Conservation (phyloP, 257 asterid species). For the Nicotiana noctiflora region DNA sequence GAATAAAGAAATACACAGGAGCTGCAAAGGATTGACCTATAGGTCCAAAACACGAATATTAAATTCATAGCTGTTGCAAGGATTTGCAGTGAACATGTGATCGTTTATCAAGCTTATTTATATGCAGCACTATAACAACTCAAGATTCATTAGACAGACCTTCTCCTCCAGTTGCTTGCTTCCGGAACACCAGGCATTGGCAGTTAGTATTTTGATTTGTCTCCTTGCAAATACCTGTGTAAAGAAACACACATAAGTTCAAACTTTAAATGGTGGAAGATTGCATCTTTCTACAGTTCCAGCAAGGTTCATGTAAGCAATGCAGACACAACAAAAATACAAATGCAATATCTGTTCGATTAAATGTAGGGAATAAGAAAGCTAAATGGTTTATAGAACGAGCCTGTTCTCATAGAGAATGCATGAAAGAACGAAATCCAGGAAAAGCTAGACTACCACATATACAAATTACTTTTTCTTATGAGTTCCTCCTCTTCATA, state of each 20-base stretch:
- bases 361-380: background rate
- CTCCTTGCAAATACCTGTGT: constrained; percentile 59
- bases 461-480: background rate
- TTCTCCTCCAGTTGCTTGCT: constrained; percentile 60
- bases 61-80: background rate
- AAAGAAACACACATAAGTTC: background rate
- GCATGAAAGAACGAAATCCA: background rate
- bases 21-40: background rate
- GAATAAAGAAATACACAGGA: background rate
- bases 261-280: background rate
- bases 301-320: constrained; percentile 1
- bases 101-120: background rate
- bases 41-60: background rate
- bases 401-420: background rate
- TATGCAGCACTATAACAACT: background rate
- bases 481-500: background rate
- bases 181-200: constrained; percentile 65
- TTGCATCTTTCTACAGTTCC: background rate
- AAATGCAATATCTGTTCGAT: background rate
- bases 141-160: constrained; percentile 30
- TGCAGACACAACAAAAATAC: background rate
- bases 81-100: background rate
- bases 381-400: background rate
- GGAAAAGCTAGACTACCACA: background rate
- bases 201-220: constrained; percentile 51